A percentile compares a stretch with the other conserved stretches of the same genome.
These are phyloP conservation scores for Lecanicillium sp. DNA, from an alignment of 2,329 filamentous ascomycete species.

Conservation along the genomic window DNA sequence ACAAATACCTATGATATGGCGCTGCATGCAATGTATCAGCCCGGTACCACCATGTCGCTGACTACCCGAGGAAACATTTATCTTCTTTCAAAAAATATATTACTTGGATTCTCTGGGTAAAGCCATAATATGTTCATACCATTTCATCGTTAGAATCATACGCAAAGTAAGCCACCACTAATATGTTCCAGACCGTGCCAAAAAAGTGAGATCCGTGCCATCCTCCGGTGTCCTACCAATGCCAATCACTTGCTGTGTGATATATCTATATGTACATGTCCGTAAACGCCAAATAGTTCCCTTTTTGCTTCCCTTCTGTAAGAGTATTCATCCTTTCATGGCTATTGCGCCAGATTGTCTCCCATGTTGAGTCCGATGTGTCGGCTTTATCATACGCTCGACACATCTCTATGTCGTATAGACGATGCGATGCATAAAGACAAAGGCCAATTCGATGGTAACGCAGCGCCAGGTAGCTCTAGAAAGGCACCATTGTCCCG, in stretches of 20 bases:
- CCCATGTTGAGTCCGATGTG: no score
- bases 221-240: constrained; percentile 9
- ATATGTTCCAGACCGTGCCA: constrained; percentile 8
- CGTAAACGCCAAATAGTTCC: constrained; percentile 10
- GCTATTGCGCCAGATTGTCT: constrained; percentile 7
- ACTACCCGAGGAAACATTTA: no score
- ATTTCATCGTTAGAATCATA: constrained; percentile 24
- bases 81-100: no score
- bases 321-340: constrained; percentile 3
- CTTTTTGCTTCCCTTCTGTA: not conserved
- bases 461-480: no score
- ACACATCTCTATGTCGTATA: no score
- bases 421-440: no score
- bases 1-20: no score
- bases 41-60: no score
- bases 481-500: no score
- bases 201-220: constrained; percentile 15
- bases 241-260: constrained; percentile 11
- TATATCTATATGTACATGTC: constrained; percentile 17
- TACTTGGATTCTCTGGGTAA: not conserved
- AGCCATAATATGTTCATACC: constrained; percentile 25
- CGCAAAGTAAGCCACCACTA: constrained; percentile 16
- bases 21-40: no score
- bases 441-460: no score
- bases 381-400: no score